These are phyloP conservation scores for Taxillus chinensis DNA, from an alignment of 164 flowering plant species.

Conservation along the genomic window DNA sequence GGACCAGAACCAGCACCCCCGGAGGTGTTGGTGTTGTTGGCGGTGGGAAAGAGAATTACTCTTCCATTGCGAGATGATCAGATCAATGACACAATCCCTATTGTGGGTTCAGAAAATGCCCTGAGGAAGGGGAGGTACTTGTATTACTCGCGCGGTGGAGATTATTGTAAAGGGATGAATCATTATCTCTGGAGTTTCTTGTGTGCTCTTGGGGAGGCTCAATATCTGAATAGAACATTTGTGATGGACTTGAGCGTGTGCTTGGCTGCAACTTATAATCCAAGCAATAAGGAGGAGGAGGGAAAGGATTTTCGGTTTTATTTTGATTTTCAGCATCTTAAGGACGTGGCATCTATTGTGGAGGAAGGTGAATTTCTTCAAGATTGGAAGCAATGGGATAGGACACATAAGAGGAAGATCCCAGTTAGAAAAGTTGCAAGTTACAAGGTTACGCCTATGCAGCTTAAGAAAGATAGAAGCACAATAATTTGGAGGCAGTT, in stretches of 20 bases:
- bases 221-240: constrained; percentile 75
- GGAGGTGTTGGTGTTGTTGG: constrained; percentile 1
- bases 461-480: constrained; percentile 69
- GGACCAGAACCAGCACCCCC: constrained; percentile 15
- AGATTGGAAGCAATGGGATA: constrained; percentile 78
- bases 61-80: constrained; percentile 42
- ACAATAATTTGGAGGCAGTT: constrained; percentile 81
- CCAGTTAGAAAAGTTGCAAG: constrained; percentile 60
- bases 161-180: constrained; percentile 93
- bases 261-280: constrained; percentile 46
- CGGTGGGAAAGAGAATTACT: constrained; percentile 12
- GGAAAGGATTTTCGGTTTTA: constrained; percentile 90
- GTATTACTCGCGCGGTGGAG: constrained; percentile 89
- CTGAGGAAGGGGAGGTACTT: constrained; percentile 74
- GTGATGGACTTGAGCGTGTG: constrained; percentile 89
- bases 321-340: constrained; percentile 89
- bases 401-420: constrained; percentile 43
- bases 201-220: constrained; percentile 94
- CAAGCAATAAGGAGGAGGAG: constrained; percentile 64
- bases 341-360: constrained; percentile 65
- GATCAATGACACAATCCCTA: constrained; percentile 84
- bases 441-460: constrained; percentile 81
- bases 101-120: constrained; percentile 39
- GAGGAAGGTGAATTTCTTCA: constrained; percentile 66
- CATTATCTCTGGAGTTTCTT: constrained; percentile 87